Evolutionary conservation across 768 basidiomycete genomes (phyloP).

Genomic region (Trametes cubensis): DNA sequence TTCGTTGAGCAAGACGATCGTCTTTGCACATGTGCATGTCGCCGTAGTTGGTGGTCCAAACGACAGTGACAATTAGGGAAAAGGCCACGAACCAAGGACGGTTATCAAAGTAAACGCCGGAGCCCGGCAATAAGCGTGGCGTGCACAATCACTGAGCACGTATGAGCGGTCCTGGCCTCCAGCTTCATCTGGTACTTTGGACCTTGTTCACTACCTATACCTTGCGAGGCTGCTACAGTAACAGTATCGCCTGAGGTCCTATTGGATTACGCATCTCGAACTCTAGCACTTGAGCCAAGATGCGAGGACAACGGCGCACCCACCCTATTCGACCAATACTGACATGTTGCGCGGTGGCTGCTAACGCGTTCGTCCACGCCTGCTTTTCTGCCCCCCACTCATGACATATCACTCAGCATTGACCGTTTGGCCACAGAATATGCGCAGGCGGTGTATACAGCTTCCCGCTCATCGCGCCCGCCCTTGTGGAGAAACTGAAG

Average conservation of each 20-base stretch:
- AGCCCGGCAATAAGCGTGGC: too few relatives aligned
- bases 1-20: too few relatives aligned
- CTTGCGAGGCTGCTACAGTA: too few relatives aligned
- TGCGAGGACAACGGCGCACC: neutral
- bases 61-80: neutral
- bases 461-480: constrained; percentile 74
- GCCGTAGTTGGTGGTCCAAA: neutral
- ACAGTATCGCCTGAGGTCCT: too few relatives aligned
- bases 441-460: constrained; percentile 80
- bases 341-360: constrained; percentile 56
- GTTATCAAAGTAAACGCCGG: too few relatives aligned
- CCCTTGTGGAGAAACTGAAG: constrained; percentile 58
- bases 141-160: too few relatives aligned
- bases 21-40: too few relatives aligned
- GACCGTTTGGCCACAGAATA: constrained; percentile 46
- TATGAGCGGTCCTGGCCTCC: too few relatives aligned
- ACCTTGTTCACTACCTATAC: too few relatives aligned
- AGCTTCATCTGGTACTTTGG: too few relatives aligned
- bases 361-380: constrained; percentile 59
- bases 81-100: too few relatives aligned
- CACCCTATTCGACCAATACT: constrained; percentile 32
- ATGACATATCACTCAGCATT: neutral
- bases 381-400: neutral
- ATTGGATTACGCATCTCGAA: neutral
- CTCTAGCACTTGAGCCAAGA: neutral